phyloP scores from a whole-genome alignment of 305 asterid genomes.

The Salvia sclarea region DNA sequence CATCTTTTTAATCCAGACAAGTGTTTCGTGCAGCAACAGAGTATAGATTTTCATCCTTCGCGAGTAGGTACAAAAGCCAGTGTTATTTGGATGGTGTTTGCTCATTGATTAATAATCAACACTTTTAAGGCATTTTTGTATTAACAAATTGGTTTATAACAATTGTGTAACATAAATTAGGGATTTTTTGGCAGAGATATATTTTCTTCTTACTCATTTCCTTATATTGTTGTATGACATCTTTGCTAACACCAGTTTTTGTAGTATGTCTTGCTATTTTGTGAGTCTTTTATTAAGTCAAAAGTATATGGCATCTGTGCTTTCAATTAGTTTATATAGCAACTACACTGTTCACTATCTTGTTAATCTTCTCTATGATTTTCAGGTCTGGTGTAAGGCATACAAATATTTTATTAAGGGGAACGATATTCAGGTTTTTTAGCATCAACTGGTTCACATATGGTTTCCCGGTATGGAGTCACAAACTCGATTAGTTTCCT shows the following conservation, averaged over 20 bases:
- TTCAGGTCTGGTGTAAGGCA: constrained; percentile 97
- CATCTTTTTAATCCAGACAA: constrained; percentile 19
- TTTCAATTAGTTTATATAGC: constrained; percentile 9
- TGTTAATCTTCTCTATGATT: constrained; percentile 27
- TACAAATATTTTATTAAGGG: constrained; percentile 88
- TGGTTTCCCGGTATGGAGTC: constrained; percentile 88
- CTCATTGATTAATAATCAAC: neutral
- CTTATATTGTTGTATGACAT: constrained; percentile 13
- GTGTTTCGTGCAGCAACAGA: constrained; percentile 17
- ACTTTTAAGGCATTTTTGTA: neutral
- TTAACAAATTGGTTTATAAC: constrained; percentile 9
- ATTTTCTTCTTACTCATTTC: constrained; percentile 9
- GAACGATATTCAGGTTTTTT: constrained; percentile 80
- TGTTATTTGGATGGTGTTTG: neutral
- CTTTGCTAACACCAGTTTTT: constrained; percentile 25
- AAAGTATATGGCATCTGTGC: constrained; percentile 22
- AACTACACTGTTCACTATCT: constrained; percentile 23
- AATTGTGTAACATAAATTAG: constrained; percentile 1
- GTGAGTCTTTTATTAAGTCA: neutral
- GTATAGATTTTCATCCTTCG: neutral
- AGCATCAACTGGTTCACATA: constrained; percentile 98
- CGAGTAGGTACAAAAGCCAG: neutral
- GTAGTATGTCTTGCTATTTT: neutral
- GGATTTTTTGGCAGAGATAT: constrained; percentile 18
- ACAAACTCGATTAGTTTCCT: constrained; percentile 26